These are phyloP conservation scores for Parafenestella ontariensis DNA, from an alignment of 2,329 filamentous ascomycete genomes.

Conservation along the genomic window DNA sequence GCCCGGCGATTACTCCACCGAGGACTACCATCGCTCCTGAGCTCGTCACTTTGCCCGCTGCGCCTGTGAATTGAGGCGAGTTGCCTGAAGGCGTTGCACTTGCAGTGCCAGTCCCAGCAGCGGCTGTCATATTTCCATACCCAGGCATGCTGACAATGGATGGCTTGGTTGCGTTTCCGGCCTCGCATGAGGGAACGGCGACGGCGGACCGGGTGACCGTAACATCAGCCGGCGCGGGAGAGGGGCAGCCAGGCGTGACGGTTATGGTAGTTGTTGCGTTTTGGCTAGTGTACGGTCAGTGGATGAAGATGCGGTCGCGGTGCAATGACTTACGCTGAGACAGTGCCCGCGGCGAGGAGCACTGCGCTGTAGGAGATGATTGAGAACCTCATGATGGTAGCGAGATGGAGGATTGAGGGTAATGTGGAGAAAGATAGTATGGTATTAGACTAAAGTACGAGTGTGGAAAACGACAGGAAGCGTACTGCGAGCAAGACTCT, in stretches of 20 bases:
- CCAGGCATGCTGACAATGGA: conserved; percentile 22
- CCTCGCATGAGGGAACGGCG: conserved; percentile 19
- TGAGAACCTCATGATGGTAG: conserved; percentile 4
- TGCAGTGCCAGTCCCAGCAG: background rate
- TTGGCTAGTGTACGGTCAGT: conserved; percentile 3
- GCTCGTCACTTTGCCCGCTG: background rate
- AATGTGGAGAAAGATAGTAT: background rate
- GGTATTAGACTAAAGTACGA: background rate
- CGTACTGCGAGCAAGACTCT: background rate
- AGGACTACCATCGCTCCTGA: background rate
- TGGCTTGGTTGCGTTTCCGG: conserved; percentile 27
- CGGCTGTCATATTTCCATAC: conserved; percentile 6
- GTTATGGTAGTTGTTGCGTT: conserved; percentile 20
- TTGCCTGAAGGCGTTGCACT: background rate
- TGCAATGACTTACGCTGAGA: conserved; percentile 7
- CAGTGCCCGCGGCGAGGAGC: conserved; percentile 3
- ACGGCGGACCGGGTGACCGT: conserved; percentile 26
- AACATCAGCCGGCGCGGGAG: conserved; percentile 20
- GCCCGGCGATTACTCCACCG: background rate
- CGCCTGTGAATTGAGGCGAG: conserved; percentile 16
- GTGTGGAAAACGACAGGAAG: background rate
- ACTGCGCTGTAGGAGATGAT: background rate
- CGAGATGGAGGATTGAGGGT: background rate
- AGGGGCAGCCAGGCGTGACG: conserved; percentile 21
- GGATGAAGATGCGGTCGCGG: background rate